Evolutionary conservation across 78 protist genomes (phyloP), one percentile per base, ranked within the genome.

Genomic region (Dictyostelium citrinum): DNA sequence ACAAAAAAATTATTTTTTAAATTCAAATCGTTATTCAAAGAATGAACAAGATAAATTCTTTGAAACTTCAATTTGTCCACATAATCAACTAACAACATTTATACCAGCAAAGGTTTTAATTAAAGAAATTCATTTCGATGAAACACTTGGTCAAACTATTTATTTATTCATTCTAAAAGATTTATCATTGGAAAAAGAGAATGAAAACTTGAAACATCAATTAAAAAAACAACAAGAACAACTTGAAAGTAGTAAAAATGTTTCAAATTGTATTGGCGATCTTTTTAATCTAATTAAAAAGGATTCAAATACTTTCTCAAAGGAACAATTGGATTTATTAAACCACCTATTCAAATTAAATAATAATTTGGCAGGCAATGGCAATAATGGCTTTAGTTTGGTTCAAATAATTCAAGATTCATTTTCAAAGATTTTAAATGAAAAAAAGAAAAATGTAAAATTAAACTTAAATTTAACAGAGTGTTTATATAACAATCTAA

Each of bases 61-160:
- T 75, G 49, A 37, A 37, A 75, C 81, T 41, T 14, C 17, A 8
- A 41, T n/a, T 41, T 46, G 22, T 70, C 77, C 22, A 33, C 33
- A 20, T 27, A 12, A 70, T 33, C 77, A 70, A 70, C 22, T 9
- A 33, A 31, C 77, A 75, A 41, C 2, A 46, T 17, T 9, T 17
- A 35, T 75, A 4, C 60, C 81, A n/a, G 41, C 45, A 0, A n/a
- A 75, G 22, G 17, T 75, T 39, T 41, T 75, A 43, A 75, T 75
- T n/a, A 75, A 75, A 75, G 81, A 75, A 43, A 75, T 75, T 41
- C 41, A n/a, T 31, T 16, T 35, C 27, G 81, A 75, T 41, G 29
- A 35, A 33, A 16, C 33, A 9, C 45, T 29, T 14, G 77, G 37
- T 5, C 49, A 35, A 35, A 39, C 58, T 22, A 41, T 75, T 11